phyloP scores from a whole-genome alignment of 192 early-diverging fungal genomes.

The Coemansia furcata region DNA sequence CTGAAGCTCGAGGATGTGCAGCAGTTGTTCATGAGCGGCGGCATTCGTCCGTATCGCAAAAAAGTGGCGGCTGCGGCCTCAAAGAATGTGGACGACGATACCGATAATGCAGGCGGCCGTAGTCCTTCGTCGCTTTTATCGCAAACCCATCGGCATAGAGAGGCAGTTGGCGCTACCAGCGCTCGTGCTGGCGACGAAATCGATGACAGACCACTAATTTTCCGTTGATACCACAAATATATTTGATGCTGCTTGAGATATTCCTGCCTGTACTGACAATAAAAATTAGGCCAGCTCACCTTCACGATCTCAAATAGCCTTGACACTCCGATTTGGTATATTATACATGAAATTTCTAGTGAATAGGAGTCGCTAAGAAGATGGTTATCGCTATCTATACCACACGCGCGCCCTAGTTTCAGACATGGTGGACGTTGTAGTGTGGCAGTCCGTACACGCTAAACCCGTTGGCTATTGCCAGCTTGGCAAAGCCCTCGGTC shows the following conservation, averaged over 20 bases:
- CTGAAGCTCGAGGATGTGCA: slow-evolving; percentile 52
- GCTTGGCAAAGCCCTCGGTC: slow-evolving; percentile 71
- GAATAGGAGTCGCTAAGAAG: background rate
- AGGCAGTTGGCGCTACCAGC: background rate
- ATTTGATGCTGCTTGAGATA: background rate
- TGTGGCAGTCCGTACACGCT: slow-evolving; percentile 62
- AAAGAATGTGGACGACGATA: slow-evolving; percentile 6
- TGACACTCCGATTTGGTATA: background rate
- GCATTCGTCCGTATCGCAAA: slow-evolving; percentile 13
- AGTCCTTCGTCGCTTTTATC: background rate
- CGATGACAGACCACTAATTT: background rate
- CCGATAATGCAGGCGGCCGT: background rate
- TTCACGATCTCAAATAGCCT: no score
- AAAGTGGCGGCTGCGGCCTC: background rate
- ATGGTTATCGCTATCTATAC: background rate
- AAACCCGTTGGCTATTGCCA: slow-evolving; percentile 63
- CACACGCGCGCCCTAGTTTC: slow-evolving; percentile 2
- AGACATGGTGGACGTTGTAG: slow-evolving; percentile 60
- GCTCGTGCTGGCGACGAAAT: slow-evolving; percentile 5
- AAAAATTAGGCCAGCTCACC: no score
- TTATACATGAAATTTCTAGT: background rate
- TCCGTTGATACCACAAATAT: background rate
- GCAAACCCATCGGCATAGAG: background rate
- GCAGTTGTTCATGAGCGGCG: slow-evolving; percentile 28
- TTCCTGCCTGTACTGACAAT: no score